phyloP scores from a whole-genome alignment of 306 rosid genomes.

The Dalbergia cultrata region DNA sequence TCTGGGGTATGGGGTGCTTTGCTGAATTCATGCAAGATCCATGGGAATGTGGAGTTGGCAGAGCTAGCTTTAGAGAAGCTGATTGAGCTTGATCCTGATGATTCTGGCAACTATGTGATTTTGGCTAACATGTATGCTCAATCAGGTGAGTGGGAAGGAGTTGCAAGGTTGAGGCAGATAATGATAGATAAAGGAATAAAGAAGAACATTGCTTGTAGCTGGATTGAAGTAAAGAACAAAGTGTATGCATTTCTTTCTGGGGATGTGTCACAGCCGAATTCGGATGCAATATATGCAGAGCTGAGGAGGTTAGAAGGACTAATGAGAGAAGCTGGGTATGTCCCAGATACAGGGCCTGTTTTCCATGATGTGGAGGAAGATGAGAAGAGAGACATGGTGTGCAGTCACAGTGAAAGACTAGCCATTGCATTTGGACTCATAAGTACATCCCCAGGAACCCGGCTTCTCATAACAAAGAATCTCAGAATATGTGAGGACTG shows the following conservation, averaged over 20 bases:
- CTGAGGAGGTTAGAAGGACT: constrained; percentile 66
- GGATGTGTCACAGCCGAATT: constrained; percentile 70
- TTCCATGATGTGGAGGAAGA: constrained; percentile 89
- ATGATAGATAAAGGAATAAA: constrained; percentile 69
- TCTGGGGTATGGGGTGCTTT: constrained; percentile 74
- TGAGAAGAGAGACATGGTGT: constrained; percentile 73
- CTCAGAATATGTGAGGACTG: constrained; percentile 81
- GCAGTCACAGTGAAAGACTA: constrained; percentile 80
- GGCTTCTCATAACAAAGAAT: constrained; percentile 79
- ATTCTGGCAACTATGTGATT: constrained; percentile 79
- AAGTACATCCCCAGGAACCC: constrained; percentile 64
- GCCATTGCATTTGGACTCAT: constrained; percentile 90
- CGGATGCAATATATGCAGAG: constrained; percentile 71
- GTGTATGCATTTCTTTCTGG: constrained; percentile 73
- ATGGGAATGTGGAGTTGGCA: constrained; percentile 69
- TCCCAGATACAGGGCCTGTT: constrained; percentile 68
- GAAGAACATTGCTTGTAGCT: constrained; percentile 81
- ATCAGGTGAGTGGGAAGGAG: constrained; percentile 85
- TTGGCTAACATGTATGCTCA: constrained; percentile 84
- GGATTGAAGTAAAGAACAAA: constrained; percentile 79
- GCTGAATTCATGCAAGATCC: constrained; percentile 68
- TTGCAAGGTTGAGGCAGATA: constrained; percentile 68
- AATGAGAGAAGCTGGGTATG: constrained; percentile 83
- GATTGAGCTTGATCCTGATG: constrained; percentile 70
- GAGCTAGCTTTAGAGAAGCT: constrained; percentile 71